Conservation (phyloP, 768 basidiomycete species). For the Russula griseocarnosa region DNA sequence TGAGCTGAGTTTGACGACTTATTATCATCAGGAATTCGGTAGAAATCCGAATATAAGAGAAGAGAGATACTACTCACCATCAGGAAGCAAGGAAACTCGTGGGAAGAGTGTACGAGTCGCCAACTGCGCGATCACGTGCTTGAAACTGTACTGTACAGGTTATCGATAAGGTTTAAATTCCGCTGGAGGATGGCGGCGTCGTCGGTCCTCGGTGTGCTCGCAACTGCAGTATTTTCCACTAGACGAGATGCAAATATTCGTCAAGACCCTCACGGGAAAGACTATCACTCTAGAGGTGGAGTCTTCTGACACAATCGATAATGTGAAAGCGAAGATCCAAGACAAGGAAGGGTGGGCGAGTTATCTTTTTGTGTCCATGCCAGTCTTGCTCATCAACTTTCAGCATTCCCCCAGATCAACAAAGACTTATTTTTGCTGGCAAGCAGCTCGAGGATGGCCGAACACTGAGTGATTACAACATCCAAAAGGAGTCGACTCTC, state of each 20-base stretch:
- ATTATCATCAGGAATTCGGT: constrained; percentile 30
- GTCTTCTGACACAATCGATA: constrained; percentile 95
- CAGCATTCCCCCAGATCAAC: constrained; percentile 92
- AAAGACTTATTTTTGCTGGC: constrained; percentile 93
- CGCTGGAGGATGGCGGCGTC: neutral
- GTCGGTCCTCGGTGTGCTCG: neutral
- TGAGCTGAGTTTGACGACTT: constrained; percentile 51
- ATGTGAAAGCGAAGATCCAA: constrained; percentile 82
- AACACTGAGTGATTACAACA: constrained; percentile 95
- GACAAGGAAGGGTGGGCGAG: constrained; percentile 67
- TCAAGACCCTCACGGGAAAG: constrained; percentile 91
- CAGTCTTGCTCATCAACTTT: constrained; percentile 4
- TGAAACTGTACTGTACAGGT: constrained; percentile 28
- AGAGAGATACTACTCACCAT: constrained; percentile 11
- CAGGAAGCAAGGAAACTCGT: neutral
- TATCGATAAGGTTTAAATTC: constrained; percentile 3
- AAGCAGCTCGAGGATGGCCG: constrained; percentile 99
- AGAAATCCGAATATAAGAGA: neutral
- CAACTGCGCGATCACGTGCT: constrained; percentile 11
- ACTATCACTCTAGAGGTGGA: constrained; percentile 99
- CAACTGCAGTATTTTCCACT: neutral
- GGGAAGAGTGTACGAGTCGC: no score
- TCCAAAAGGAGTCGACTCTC: constrained; percentile 97
- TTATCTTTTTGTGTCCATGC: neutral
- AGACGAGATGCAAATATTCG: constrained; percentile 55